Percentiles rank a stretch among this genome's conserved stretches.
Conservation (phyloP, 2,329 filamentous ascomycete genomes). For the Arthroderma sp. region DNA sequence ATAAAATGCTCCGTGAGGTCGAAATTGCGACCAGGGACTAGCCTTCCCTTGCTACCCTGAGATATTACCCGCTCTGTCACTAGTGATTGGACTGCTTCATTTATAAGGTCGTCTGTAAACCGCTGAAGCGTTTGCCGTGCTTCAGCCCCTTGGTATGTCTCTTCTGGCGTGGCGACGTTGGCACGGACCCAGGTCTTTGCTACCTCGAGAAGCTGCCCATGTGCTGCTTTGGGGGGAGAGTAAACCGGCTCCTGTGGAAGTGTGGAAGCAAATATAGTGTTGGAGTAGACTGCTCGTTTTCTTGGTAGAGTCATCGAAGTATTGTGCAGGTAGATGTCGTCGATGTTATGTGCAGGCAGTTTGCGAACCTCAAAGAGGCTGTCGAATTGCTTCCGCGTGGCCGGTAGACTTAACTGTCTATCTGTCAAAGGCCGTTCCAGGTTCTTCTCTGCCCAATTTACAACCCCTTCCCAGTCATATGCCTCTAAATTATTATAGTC, state of each 20-base stretch:
- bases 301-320: conserved; percentile 20
- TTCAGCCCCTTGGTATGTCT: conserved; percentile 26
- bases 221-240: conserved; percentile 1
- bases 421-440: conserved; percentile 25
- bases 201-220: conserved; percentile 20
- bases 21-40: conserved; percentile 31
- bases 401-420: conserved; percentile 30
- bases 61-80: conserved; percentile 28
- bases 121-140: conserved; percentile 22
- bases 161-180: conserved; percentile 32
- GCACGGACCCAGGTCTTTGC: conserved; percentile 38
- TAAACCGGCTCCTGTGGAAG: conserved; percentile 6
- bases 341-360: conserved; percentile 18
- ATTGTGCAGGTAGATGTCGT: conserved; percentile 25
- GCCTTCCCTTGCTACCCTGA: conserved; percentile 26
- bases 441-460: conserved; percentile 33
- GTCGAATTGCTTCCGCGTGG: conserved; percentile 29
- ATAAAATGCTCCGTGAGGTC: conserved; percentile 32
- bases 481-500: conserved; percentile 30
- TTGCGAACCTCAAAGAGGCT: conserved; percentile 29
- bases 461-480: conserved; percentile 35
- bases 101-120: conserved; percentile 24
- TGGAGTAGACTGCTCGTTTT: conserved; percentile 23
- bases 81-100: conserved; percentile 28
- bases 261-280: conserved; percentile 24